phyloP scores from a whole-genome alignment of 2,329 filamentous ascomycete species.

The Trichoderma gracile region DNA sequence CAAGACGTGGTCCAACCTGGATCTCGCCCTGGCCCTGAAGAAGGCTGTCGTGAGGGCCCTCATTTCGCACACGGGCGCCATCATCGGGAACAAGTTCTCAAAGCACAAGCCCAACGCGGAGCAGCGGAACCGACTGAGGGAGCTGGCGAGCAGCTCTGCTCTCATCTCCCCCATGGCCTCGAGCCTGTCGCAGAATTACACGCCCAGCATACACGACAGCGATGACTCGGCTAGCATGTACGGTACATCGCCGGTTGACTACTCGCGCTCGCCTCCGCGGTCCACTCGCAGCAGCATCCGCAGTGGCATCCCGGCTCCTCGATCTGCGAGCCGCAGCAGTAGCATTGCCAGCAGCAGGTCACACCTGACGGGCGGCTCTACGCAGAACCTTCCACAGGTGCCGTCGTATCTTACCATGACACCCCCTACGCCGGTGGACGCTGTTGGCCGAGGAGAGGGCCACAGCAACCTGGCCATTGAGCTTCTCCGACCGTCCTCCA shows the following conservation, averaged over 20 bases:
- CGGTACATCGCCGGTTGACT: conserved; percentile 56
- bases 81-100: conserved; percentile 95
- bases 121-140: conserved; percentile 75
- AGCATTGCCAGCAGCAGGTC: conserved; percentile 53
- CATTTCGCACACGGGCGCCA: conserved; percentile 92
- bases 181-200: conserved; percentile 40
- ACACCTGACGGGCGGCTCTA: conserved; percentile 39
- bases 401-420: conserved; percentile 51
- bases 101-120: conserved; percentile 80
- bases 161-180: conserved; percentile 55
- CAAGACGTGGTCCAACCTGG: conserved; percentile 98
- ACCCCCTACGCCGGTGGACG: conserved; percentile 46
- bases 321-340: conserved; percentile 54
- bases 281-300: conserved; percentile 53
- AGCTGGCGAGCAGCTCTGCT: conserved; percentile 77
- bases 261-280: conserved; percentile 58
- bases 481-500: conserved; percentile 38
- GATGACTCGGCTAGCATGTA: conserved; percentile 60
- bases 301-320: conserved; percentile 48
- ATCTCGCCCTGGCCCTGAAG: conserved; percentile 88
- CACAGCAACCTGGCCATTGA: conserved; percentile 35
- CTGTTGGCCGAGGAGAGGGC: conserved; percentile 28
- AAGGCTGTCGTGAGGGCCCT: conserved; percentile 91
- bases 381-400: conserved; percentile 34
- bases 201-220: conserved; percentile 51